These are phyloP conservation scores for Cyberlindnera galapagoensis DNA, from an alignment of 805 yeast species.

Conservation along the genomic window DNA sequence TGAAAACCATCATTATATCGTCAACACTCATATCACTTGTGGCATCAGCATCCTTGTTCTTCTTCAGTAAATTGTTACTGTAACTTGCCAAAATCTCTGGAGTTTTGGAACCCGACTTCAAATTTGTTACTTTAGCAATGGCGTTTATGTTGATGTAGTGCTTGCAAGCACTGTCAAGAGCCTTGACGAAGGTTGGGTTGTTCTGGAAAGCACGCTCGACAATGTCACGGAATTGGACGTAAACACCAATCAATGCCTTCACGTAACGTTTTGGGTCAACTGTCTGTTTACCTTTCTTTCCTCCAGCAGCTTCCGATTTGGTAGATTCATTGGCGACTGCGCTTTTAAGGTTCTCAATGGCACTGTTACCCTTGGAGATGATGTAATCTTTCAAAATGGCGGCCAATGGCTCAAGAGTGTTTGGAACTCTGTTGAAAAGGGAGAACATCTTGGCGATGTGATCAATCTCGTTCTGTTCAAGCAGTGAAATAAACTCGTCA, in stretches of 20 bases:
- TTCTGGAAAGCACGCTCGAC: conserved; percentile 63
- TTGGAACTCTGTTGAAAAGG: conserved; percentile 70
- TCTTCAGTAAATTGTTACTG: conserved; percentile 76
- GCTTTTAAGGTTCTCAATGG: conserved; percentile 50
- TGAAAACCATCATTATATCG: conserved; percentile 81
- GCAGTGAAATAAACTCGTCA: conserved; percentile 65
- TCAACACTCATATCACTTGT: conserved; percentile 71
- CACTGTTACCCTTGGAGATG: conserved; percentile 51
- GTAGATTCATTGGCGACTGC: conserved; percentile 19
- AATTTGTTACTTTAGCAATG: conserved; percentile 53
- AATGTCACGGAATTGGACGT: conserved; percentile 58
- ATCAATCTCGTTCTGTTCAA: conserved; percentile 63
- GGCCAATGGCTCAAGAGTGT: conserved; percentile 74
- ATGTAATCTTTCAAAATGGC: conserved; percentile 68
- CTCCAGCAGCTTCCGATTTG: conserved; percentile 13
- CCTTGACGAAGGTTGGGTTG: conserved; percentile 74
- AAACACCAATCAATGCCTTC: conserved; percentile 65
- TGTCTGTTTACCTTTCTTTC: conserved; percentile 26
- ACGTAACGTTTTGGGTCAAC: conserved; percentile 76
- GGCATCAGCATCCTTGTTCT: conserved; percentile 59
- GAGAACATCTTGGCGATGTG: conserved; percentile 76
- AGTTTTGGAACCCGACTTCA: conserved; percentile 54
- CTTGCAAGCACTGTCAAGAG: conserved; percentile 85
- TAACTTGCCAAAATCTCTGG: conserved; percentile 90
- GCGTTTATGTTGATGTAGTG: conserved; percentile 75